Evolutionary conservation across 768 basidiomycete genomes (phyloP).

Genomic region (Leucocoprinus sp.): DNA sequence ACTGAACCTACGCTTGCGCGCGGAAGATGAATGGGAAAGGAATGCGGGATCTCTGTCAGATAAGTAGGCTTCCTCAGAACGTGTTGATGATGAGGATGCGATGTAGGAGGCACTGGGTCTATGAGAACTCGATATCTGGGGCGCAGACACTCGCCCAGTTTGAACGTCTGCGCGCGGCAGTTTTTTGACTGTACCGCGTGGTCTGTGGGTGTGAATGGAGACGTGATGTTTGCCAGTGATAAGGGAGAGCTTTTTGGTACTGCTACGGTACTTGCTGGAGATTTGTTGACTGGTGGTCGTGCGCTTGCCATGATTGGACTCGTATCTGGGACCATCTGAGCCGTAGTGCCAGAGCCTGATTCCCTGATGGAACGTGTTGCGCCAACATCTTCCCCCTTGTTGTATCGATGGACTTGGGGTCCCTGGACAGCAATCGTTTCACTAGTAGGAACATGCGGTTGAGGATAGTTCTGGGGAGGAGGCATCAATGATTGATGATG

Average conservation of each 20-base stretch:
- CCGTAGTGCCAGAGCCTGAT: slow-evolving; percentile 15
- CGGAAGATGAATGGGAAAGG: slow-evolving; percentile 26
- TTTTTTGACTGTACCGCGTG: slow-evolving; percentile 51
- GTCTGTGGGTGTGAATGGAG: slow-evolving; percentile 27
- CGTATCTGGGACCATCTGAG: not conserved
- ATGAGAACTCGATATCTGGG: slow-evolving; percentile 29
- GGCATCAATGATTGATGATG: slow-evolving; percentile 27
- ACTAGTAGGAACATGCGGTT: slow-evolving; percentile 14
- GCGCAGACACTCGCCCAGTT: slow-evolving; percentile 77
- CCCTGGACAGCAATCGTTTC: slow-evolving; percentile 17
- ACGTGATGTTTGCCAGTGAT: slow-evolving; percentile 33
- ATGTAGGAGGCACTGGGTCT: slow-evolving; percentile 31
- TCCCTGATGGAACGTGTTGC: too few species aligned
- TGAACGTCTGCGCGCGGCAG: slow-evolving; percentile 71
- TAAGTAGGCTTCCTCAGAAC: slow-evolving; percentile 19
- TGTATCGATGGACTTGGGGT: slow-evolving; percentile 17
- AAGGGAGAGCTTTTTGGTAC: slow-evolving; percentile 26
- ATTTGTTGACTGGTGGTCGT: slow-evolving; percentile 19
- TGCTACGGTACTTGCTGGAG: slow-evolving; percentile 13
- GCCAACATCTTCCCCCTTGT: slow-evolving; percentile 22
- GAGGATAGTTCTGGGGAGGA: slow-evolving; percentile 23
- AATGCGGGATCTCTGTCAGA: slow-evolving; percentile 18
- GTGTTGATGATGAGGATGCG: slow-evolving; percentile 3
- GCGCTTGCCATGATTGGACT: slow-evolving; percentile 16
- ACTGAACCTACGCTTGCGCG: slow-evolving; percentile 16